Evolutionary conservation across 257 asterid species (phyloP).

Genomic region (Nicotiana otophora): DNA sequence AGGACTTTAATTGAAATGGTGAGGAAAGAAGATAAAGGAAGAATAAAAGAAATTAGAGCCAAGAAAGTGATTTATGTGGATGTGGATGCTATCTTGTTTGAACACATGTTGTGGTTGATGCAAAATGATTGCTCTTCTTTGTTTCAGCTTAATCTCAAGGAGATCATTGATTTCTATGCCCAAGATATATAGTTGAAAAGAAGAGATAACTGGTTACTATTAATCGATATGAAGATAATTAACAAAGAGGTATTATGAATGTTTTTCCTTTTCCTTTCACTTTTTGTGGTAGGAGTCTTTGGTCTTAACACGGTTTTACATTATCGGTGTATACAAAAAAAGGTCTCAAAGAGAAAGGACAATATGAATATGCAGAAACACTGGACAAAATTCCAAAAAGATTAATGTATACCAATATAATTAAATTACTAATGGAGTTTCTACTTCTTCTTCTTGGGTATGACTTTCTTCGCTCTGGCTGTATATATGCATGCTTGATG

Average conservation of each 20-base stretch:
- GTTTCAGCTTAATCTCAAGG: slow-evolving; percentile 35
- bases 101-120: slow-evolving; percentile 45
- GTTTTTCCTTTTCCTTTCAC: background rate
- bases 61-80: slow-evolving; percentile 33
- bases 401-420: background rate
- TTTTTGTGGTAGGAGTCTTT: background rate
- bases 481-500: background rate
- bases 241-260: background rate
- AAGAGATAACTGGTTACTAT: background rate
- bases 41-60: background rate
- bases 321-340: background rate
- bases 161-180: slow-evolving; percentile 37
- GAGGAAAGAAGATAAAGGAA: slow-evolving; percentile 19
- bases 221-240: background rate
- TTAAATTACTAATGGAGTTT: background rate
- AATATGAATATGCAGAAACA: background rate
- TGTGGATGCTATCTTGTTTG: slow-evolving; percentile 42
- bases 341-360: background rate
- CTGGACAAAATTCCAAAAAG: background rate
- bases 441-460: background rate
- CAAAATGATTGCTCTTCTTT: slow-evolving; percentile 40
- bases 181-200: slow-evolving; percentile 21
- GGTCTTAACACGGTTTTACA: background rate
- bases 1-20: slow-evolving; percentile 27
- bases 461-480: background rate